Evolutionary conservation across 176 grass and related monocot genomes (phyloP).

Genomic region (Oryza officinalis): DNA sequence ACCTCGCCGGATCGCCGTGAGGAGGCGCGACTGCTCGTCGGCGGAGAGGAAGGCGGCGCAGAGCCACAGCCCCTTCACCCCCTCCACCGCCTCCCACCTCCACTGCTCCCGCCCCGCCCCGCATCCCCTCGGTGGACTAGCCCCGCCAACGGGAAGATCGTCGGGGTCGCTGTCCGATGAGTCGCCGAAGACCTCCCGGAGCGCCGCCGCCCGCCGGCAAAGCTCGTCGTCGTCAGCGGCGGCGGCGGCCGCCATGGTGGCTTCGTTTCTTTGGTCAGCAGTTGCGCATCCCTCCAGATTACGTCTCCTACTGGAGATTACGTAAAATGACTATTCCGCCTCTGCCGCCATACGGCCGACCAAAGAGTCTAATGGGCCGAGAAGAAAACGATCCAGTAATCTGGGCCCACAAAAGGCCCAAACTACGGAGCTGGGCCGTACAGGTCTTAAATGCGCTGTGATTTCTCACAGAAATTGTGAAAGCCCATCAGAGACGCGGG

Average conservation of each 20-base stretch:
- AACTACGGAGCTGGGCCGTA: no score
- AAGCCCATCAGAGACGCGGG: no score
- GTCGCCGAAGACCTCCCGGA: constrained; percentile 59
- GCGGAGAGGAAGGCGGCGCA: constrained; percentile 52
- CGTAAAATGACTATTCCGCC: neutral
- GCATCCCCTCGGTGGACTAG: neutral
- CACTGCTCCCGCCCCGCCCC: neutral
- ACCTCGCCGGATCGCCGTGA: constrained; percentile 53
- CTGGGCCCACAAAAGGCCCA: no score
- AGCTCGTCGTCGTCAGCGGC: neutral
- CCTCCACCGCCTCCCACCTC: constrained; percentile 50
- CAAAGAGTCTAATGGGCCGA: neutral
- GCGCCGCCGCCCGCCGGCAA: constrained; percentile 19
- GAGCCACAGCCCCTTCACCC: constrained; percentile 55
- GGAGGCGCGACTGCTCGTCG: constrained; percentile 49
- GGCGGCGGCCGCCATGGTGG: constrained; percentile 21
- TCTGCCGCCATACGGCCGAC: neutral
- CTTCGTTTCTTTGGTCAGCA: no score
- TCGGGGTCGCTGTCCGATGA: constrained; percentile 45
- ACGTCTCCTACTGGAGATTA: neutral
- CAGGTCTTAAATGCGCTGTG: no score
- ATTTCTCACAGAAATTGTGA: no score
- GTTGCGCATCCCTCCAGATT: neutral
- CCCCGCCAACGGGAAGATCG: neutral
- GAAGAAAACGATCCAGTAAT: no score